These are phyloP conservation scores for Chlamydomonas sp. DNA, from an alignment of 139 green algal genomes.

Conservation along the genomic window DNA sequence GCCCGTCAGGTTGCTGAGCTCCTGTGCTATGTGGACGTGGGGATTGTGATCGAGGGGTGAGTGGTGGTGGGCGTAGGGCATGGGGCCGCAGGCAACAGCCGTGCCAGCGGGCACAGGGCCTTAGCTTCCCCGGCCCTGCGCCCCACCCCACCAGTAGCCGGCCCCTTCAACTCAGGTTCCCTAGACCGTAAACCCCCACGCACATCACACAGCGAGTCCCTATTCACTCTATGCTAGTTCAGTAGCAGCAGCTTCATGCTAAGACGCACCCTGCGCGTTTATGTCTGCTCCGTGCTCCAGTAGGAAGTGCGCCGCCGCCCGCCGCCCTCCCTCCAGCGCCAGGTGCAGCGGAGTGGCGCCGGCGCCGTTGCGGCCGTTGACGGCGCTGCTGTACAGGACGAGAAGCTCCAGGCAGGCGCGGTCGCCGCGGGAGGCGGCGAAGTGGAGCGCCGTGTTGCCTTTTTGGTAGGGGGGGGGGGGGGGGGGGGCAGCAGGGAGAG, in stretches of 20 bases:
- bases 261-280: neutral
- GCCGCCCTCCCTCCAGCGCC: neutral
- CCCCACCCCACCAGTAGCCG: too few relatives aligned
- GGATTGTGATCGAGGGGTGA: too few relatives aligned
- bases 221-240: neutral
- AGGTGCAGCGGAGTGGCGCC: slow-evolving; percentile 23
- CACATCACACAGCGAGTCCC: neutral
- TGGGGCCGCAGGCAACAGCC: too few relatives aligned
- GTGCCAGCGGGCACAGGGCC: too few relatives aligned
- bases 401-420: slow-evolving; percentile 7
- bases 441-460: slow-evolving; percentile 21
- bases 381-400: slow-evolving; percentile 10
- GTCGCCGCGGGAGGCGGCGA: neutral
- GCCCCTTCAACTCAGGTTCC: too few relatives aligned
- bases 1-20: too few relatives aligned
- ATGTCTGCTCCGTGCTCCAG: slow-evolving; percentile 23
- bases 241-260: neutral
- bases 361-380: neutral
- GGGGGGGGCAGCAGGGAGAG: neutral
- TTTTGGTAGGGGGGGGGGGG: too few relatives aligned
- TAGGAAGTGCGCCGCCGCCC: slow-evolving; percentile 21
- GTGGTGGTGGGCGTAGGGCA: too few relatives aligned
- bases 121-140: too few relatives aligned
- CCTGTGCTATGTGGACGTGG: too few relatives aligned
- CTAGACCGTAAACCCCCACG: neutral